Evolutionary conservation across 257 asterid species (phyloP).

Genomic region (Datura wrightii): DNA sequence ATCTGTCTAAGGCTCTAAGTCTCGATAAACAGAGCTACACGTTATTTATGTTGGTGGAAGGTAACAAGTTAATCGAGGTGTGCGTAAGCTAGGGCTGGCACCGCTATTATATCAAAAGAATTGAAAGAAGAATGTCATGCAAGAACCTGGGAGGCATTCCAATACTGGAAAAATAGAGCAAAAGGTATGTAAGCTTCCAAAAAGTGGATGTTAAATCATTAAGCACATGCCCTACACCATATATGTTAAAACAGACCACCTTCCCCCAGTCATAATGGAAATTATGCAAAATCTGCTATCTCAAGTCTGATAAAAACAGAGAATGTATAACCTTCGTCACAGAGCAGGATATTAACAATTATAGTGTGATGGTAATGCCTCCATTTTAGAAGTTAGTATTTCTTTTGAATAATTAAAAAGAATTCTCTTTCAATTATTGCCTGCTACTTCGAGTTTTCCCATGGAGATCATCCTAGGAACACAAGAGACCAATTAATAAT

Average conservation of each 20-base stretch:
- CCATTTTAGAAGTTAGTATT: not conserved
- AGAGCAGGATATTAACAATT: not conserved
- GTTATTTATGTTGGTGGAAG: not conserved
- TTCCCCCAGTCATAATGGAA: slow-evolving; percentile 51
- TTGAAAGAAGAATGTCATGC: not conserved
- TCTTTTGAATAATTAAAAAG: not conserved
- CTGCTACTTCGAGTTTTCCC: no score
- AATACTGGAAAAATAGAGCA: slow-evolving; percentile 77
- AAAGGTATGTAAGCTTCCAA: slow-evolving; percentile 83
- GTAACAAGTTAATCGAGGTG: no score
- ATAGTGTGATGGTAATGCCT: not conserved
- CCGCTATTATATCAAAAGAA: not conserved
- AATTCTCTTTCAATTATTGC: no score
- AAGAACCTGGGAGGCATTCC: slow-evolving; percentile 62
- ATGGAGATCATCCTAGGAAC: no score
- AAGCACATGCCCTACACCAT: slow-evolving; percentile 78
- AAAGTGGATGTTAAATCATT: slow-evolving; percentile 90
- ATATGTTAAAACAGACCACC: slow-evolving; percentile 66
- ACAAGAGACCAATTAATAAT: no score
- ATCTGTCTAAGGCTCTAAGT: not conserved
- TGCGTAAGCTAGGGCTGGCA: not conserved
- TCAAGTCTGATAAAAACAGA: not conserved
- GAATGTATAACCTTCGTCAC: not conserved
- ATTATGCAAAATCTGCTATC: not conserved
- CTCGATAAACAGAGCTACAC: not conserved